Evolutionary conservation across 2,329 filamentous ascomycete species (phyloP), one percentile per base, ranked within the genome.

Genomic region (Colletotrichum karsti): DNA sequence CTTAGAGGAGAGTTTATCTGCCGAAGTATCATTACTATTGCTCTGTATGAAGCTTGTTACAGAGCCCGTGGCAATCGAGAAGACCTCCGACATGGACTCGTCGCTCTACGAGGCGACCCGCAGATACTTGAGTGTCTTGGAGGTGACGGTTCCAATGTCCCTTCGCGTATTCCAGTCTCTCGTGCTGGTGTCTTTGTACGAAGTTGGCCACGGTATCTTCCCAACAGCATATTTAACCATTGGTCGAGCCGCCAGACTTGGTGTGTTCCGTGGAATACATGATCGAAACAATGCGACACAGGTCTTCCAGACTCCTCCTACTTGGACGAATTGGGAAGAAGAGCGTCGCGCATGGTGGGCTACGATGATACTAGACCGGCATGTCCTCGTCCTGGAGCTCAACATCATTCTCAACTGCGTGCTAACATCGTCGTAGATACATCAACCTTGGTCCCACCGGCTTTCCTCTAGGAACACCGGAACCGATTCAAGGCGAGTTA

Each of bases 191-290:
- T 70, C 76, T 2, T 20, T 74, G 1, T 80, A 78, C 63, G 78
- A 80, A 70, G 70, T 79, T n/a, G 74, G 75, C 3, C 77, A 80
- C 42, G 77, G 72, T 9, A 74, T 80, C 37, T 77, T 76, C 24
- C 78, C 78, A 1, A 73, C 76, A 2, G 78, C 74, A 0, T 80
- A 76, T 50, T 56, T 78, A 26, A 74, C 72, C 1, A 63, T 75
- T 9, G 74, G 77, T 6, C 67, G 62, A 9, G 71, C 72, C 2
- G 71, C 73, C 2, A 41, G 72, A 22, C 65, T 73, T 1, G 69
- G 62, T 3, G 48, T 67, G 5, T 26, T 73, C n/a, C 71, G 71
- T 56, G 71, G 71, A 7, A 37, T 72, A 2, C 73, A 74, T 41
- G 74, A 76, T 63, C 71, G 74, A 7, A 67, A 72, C 4, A 69